Evolutionary conservation across 2,329 filamentous ascomycete genomes (phyloP).

Genomic region (Sclerotiophoma versabilis): DNA sequence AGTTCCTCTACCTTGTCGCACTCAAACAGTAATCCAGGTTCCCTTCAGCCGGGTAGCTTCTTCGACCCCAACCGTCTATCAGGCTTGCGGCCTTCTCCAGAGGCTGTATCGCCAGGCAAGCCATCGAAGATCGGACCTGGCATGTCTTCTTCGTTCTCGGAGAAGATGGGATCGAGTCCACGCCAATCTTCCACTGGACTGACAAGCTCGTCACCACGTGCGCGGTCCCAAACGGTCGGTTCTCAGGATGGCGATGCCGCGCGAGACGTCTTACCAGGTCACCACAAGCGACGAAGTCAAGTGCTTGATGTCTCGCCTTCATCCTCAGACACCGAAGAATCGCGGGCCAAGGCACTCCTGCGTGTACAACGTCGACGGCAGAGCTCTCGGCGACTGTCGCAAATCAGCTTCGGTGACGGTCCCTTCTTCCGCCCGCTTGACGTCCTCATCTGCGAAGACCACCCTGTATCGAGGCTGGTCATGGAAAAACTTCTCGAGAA

Average conservation of each 20-base stretch:
- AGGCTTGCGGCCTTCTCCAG: slow-evolving; percentile 59
- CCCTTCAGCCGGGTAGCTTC: slow-evolving; percentile 73
- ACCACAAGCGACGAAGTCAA: slow-evolving; percentile 91
- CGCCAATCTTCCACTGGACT: slow-evolving; percentile 40
- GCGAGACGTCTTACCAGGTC: slow-evolving; percentile 67
- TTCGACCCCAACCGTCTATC: slow-evolving; percentile 73
- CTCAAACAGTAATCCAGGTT: slow-evolving; percentile 66
- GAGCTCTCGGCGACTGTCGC: slow-evolving; percentile 91
- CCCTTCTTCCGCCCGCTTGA: slow-evolving; percentile 91
- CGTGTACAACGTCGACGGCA: slow-evolving; percentile 94
- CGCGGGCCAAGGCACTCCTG: slow-evolving; percentile 86
- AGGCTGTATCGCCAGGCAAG: slow-evolving; percentile 63
- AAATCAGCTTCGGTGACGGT: slow-evolving; percentile 83
- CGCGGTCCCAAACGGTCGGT: slow-evolving; percentile 89
- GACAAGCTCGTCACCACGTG: slow-evolving; percentile 62
- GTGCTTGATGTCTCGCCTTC: slow-evolving; percentile 97
- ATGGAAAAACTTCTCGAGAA: slow-evolving; percentile 99
- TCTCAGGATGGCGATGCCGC: slow-evolving; percentile 89
- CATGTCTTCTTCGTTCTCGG: slow-evolving; percentile 56
- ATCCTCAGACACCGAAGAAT: slow-evolving; percentile 95
- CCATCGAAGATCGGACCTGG: slow-evolving; percentile 51
- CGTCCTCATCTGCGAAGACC: slow-evolving; percentile 95
- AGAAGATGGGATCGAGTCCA: slow-evolving; percentile 45
- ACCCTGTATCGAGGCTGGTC: slow-evolving; percentile 95
- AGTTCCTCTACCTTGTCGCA: slow-evolving; percentile 85